Base-by-base conservation (phyloP, 352 stramenopile genomes). In the Pythium vanterpoolii region DNA sequence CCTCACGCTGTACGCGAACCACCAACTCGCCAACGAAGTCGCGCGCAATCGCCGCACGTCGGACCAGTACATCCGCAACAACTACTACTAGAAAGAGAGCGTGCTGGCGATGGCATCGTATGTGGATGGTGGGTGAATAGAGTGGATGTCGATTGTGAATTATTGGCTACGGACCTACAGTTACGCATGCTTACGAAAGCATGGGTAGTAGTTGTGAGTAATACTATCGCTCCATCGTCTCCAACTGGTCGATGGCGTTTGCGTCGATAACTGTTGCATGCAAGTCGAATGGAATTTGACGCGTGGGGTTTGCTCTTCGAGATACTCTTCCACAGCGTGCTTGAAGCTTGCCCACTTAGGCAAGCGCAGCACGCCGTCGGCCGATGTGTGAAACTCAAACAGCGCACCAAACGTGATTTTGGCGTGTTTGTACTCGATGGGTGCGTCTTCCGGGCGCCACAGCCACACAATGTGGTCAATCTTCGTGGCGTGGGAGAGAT, bases 11-110 rank as follows among this genome's bases (percentile, higher is more conserved):
- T 89, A 91, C 54, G 77, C 78, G n/a, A 88, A 78, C 33, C 86
- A 95, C 69, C 73, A 89, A 57, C 65, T 93, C 46, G 83, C 82
- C 4, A 88, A 90, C 49, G 83, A 93, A 62, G 83, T 95, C 11
- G 75, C 83, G 7, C 83, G 83, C 30, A 92, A 91, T 61, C 83
- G 86, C 23, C 83, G 83, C 48, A 92, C 86, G 7, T 95, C 86
- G 5, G 86, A 95, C 51, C 83, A 92, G 67, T 93, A 90, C 60
- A 95, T 95, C 58, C 78, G 83, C 42, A 90, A 86, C 64, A 89
- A 91, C 62, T 91, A 87, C 72, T 93, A 91, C 69, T 93, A n/a
- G n/a, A n/a, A n/a, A n/a, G n/a, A n/a, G 60, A 66, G 33, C 30
- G 42, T 18, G 42, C 23, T n/a, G n/a, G n/a, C n/a, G n/a, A n/a